Evolutionary conservation across 2,329 filamentous ascomycete genomes (phyloP), one percentile per base, ranked within the genome.

Genomic region (Xylaria digitata): DNA sequence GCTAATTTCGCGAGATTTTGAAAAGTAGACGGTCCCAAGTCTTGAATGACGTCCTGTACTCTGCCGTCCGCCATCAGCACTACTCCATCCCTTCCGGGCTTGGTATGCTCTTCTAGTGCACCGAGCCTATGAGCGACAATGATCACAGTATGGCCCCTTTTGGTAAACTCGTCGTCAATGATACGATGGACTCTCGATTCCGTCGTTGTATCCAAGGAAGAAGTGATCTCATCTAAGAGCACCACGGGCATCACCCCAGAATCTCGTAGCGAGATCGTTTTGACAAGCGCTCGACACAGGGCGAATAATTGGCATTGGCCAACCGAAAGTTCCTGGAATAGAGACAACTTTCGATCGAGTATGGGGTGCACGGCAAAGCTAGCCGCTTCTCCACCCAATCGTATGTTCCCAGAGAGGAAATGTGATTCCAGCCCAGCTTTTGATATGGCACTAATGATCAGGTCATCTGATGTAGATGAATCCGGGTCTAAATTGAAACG

Each of bases 71-170:
- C 37, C 37, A 40, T 40, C 37, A 40, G 15, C 15, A 40, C 37
- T 5, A 40, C 37, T 2, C 2, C 13, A 15, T 40, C 37, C 37
- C 37, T 40, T 40, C 13, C 37, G 37, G 37, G 37, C 11, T 40
- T 40, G 13, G 34, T 37, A 37, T 37, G 34, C 34, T 5, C 67
- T 0, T 68, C 46, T 6, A 78, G 64, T 2, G 68, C 49, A 4
- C 72, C 72, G 6, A 80, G 46, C 56, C 78, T 72, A 72, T 80
- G 79, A 0, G 79, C 72, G 43, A 81, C 73, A 40, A 78, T 74
- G 7, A 81, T 72, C 3, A 79, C 76, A 0, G 80, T 80, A 40
- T 80, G 66, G 0, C 73, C 70, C 15, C 69, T 67, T 2, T 30
- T 21, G 0, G 64, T 68, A 43, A 76, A 75, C 23, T 80, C 78